These are phyloP conservation scores for Myriosclerotinia curreyana DNA, from an alignment of 2,329 filamentous ascomycete genomes.

Conservation along the genomic window DNA sequence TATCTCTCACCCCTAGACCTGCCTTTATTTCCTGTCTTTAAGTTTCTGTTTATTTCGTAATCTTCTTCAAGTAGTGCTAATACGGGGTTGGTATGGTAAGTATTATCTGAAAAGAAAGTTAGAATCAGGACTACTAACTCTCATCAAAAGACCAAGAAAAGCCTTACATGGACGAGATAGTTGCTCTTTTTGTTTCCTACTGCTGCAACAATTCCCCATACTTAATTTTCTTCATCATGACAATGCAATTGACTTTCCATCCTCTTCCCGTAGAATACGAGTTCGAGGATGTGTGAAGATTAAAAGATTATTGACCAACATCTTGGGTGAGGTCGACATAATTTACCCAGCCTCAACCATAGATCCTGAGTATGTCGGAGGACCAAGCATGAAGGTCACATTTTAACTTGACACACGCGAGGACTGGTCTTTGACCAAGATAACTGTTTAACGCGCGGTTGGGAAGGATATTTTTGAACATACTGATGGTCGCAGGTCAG, in stretches of 20 bases:
- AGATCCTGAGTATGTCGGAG: background rate
- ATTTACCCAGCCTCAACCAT: conserved; percentile 6
- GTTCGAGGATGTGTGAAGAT: conserved; percentile 7
- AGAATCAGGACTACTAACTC: background rate
- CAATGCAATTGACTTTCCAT: background rate
- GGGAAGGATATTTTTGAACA: too few species aligned
- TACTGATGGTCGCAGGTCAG: too few species aligned
- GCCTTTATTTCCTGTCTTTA: background rate
- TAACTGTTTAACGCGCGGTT: conserved; percentile 10
- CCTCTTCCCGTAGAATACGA: background rate
- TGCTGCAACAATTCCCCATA: conserved; percentile 21
- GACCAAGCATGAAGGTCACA: background rate
- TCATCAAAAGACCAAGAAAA: background rate
- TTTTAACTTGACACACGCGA: background rate
- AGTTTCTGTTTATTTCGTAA: conserved; percentile 3
- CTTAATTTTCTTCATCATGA: conserved; percentile 18
- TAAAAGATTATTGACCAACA: conserved; percentile 9
- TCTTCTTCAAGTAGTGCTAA: conserved; percentile 13
- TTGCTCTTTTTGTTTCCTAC: conserved; percentile 14
- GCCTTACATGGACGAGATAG: background rate
- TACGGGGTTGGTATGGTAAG: background rate
- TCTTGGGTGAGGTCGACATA: conserved; percentile 1
- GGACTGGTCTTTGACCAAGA: background rate
- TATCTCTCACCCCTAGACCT: background rate
- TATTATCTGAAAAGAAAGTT: background rate